Conservation (phyloP, 2,329 filamentous ascomycete genomes). For the Cytospora schulzeri region DNA sequence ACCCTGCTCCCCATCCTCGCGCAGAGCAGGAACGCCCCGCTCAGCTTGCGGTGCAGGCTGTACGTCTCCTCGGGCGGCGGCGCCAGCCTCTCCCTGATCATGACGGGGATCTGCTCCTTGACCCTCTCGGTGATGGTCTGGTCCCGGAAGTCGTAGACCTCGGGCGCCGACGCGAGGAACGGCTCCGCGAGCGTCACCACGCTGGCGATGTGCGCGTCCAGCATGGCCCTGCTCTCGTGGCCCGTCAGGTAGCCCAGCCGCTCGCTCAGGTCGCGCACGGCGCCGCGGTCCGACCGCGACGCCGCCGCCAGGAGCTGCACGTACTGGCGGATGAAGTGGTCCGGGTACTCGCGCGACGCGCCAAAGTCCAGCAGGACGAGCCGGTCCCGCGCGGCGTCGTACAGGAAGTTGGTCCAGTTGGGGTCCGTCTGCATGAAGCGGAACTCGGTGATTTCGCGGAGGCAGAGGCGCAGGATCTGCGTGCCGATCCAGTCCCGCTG, state of each 20-base stretch:
- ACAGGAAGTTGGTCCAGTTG: constrained; percentile 99
- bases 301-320: constrained; percentile 80
- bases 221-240: constrained; percentile 81
- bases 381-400: constrained; percentile 69
- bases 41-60: constrained; percentile 89
- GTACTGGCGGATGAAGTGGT: constrained; percentile 78
- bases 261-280: constrained; percentile 69
- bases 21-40: constrained; percentile 91
- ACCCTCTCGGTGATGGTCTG: constrained; percentile 98
- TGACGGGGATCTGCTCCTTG: constrained; percentile 82
- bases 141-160: constrained; percentile 86
- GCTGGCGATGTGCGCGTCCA: constrained; percentile 85
- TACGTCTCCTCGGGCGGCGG: constrained; percentile 98
- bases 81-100: constrained; percentile 84
- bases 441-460: constrained; percentile 93
- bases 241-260: constrained; percentile 90
- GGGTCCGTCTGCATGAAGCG: constrained; percentile 99
- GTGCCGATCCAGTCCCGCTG: constrained; percentile 97
- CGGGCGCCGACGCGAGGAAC: constrained; percentile 74
- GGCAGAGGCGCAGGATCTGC: constrained; percentile 86
- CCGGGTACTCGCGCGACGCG: constrained; percentile 82
- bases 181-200: constrained; percentile 91
- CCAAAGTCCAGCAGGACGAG: constrained; percentile 96
- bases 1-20: constrained; percentile 83
- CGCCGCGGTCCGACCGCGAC: constrained; percentile 65